Evolutionary conservation across 768 basidiomycete genomes (phyloP).

Genomic region (Psilocybe tampanensis): DNA sequence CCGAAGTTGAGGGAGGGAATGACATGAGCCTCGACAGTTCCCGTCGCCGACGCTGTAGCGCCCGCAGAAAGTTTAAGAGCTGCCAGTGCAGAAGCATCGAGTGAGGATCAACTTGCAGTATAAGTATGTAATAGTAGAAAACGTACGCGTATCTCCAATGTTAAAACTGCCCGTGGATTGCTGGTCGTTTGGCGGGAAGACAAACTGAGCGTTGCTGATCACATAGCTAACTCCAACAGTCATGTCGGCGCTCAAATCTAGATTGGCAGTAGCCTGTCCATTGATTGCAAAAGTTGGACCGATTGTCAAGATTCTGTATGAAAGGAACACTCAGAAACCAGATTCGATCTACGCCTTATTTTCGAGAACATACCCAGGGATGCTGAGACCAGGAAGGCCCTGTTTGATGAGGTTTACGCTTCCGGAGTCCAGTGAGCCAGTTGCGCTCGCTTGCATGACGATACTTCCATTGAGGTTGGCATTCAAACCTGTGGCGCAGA

Average conservation of each 20-base stretch:
- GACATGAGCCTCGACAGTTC: slow-evolving; percentile 46
- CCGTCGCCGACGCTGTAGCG: slow-evolving; percentile 42
- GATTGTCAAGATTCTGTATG: slow-evolving; percentile 39
- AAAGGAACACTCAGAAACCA: neutral
- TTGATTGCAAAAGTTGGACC: slow-evolving; percentile 51
- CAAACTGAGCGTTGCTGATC: slow-evolving; percentile 40
- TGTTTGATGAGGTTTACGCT: slow-evolving; percentile 40
- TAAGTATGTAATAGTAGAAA: too few relatives aligned
- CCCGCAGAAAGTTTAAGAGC: slow-evolving; percentile 42
- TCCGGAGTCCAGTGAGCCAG: slow-evolving; percentile 45
- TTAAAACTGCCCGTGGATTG: slow-evolving; percentile 28
- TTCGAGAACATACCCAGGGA: slow-evolving; percentile 43
- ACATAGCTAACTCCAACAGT: slow-evolving; percentile 45
- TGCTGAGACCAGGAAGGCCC: slow-evolving; percentile 49
- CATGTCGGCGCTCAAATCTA: slow-evolving; percentile 42
- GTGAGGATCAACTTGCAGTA: too few relatives aligned
- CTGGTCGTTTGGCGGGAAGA: slow-evolving; percentile 42
- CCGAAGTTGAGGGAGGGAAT: slow-evolving; percentile 51
- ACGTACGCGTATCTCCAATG: slow-evolving; percentile 44
- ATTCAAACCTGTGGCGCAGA: slow-evolving; percentile 30
- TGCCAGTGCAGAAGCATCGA: slow-evolving; percentile 15
- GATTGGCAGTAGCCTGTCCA: slow-evolving; percentile 33
- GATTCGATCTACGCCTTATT: neutral
- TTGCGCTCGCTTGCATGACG: slow-evolving; percentile 36
- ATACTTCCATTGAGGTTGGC: slow-evolving; percentile 42